Base-by-base conservation (phyloP, 2,329 filamentous ascomycete genomes). In the Paracamarosporium sp. region DNA sequence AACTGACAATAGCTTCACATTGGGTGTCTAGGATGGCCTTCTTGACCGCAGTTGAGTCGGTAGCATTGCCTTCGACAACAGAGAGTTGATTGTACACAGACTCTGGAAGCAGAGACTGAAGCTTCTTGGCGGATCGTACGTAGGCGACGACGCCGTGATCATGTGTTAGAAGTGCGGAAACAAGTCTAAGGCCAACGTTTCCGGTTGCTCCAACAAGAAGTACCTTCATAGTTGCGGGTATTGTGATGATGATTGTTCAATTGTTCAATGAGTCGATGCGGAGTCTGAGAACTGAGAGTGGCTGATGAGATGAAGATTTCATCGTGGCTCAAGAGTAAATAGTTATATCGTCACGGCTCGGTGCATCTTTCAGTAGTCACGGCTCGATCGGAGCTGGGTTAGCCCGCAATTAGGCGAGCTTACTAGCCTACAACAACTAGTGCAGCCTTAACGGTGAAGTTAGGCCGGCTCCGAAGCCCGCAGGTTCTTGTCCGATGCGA, bases 1-100 rank as follows among this genome's bases (percentile, higher is more conserved):
- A 72, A 53, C 75, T 77, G 54, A 81, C 63, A 20, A 81, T 69
- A 11, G 70, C 78, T 56, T 80, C 75, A 59, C 78, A 79, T 41
- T 68, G 56, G 53, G 71, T 47, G 6, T 76, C 70, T 17, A 76
- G 53, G 28, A 81, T 72, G 5, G 76, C 76, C 11, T 62, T 63
- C 50, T 73, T 75, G 52, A 81, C 71, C 9, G 66, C 55, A 11
- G 43, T 53, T 12, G 71, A 50, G 55, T 80, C 72, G 5, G 67
- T 78, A 9, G 76, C 78, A 55, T 79, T 67, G 46, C 78, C 79
- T 45, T 76, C 55, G 15, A 79, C 66, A 12, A 81, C 67, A 12
- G 62, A 66, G 47, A 78, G 59, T 20, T 72, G 68, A 17, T 61
- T 47, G 53, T 75, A 64, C 11, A 79, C 53, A 4, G 66, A 55